Evolutionary conservation across 495 filamentous ascomycete species (phyloP).

Genomic region (Aspergillus indologenus): DNA sequence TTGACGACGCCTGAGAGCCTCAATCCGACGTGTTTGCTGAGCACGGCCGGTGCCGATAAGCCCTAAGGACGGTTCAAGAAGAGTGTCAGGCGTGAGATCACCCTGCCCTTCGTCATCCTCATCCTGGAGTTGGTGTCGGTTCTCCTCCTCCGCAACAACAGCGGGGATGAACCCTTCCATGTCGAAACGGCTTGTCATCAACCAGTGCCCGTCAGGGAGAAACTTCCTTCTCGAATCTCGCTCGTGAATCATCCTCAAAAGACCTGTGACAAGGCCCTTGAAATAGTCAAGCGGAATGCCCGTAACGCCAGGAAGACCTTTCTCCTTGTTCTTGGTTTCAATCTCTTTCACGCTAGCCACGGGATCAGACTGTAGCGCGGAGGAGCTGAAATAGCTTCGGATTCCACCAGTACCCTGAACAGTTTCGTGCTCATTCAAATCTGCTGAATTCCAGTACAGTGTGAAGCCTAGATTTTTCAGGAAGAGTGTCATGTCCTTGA

Average conservation of each 20-base stretch:
- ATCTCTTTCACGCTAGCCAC: constrained; percentile 32
- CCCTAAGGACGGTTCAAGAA: constrained; percentile 27
- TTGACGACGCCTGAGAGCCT: constrained; percentile 57
- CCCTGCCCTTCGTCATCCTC: constrained; percentile 50
- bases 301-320: constrained; percentile 54
- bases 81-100: constrained; percentile 32
- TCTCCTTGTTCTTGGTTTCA: constrained; percentile 36
- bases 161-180: constrained; percentile 86
- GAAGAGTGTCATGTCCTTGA: constrained; percentile 75
- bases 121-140: constrained; percentile 62
- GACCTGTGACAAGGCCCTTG: constrained; percentile 74
- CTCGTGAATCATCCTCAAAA: constrained; percentile 87
- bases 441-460: constrained; percentile 77
- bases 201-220: constrained; percentile 78
- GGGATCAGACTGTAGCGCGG: constrained; percentile 18
- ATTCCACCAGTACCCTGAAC: constrained; percentile 48
- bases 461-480: constrained; percentile 92
- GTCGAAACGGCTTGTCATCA: constrained; percentile 89
- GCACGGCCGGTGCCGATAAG: constrained; percentile 52
- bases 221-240: constrained; percentile 89
- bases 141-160: constrained; percentile 87
- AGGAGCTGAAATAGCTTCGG: constrained; percentile 53
- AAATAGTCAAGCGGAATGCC: constrained; percentile 78
- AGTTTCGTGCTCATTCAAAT: constrained; percentile 56
- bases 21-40: constrained; percentile 50